Conservation (phyloP, 1,284 basidiomycete genomes). For the Cutaneotrichosporon curvatum region DNA sequence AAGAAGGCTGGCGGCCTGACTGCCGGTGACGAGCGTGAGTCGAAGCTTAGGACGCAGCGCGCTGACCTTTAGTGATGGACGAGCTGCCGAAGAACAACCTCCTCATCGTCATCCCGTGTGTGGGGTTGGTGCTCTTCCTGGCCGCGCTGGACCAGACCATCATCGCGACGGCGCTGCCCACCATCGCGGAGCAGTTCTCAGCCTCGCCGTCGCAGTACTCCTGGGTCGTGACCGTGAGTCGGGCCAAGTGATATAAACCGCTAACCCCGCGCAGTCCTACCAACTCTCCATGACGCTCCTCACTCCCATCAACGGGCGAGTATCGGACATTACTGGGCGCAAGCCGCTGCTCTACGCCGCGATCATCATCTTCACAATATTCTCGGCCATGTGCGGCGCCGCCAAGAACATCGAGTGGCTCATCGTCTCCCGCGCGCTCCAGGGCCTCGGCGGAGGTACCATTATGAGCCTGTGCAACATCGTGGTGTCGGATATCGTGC, state of each 20-base stretch:
- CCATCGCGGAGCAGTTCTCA: slow-evolving; percentile 25
- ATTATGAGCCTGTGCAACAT: slow-evolving; percentile 26
- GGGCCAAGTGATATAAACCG: no score
- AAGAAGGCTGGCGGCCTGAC: slow-evolving; percentile 13
- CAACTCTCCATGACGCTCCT: slow-evolving; percentile 31
- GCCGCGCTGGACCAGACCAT: slow-evolving; percentile 40
- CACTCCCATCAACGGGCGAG: slow-evolving; percentile 36
- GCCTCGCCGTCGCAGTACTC: slow-evolving; percentile 30
- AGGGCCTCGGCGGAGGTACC: slow-evolving; percentile 38
- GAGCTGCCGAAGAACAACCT: slow-evolving; percentile 31
- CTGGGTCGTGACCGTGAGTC: slow-evolving; percentile 31
- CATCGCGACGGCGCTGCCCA: slow-evolving; percentile 33
- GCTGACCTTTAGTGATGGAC: slow-evolving; percentile 26
- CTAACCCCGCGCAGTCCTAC: slow-evolving; percentile 23
- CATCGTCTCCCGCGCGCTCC: slow-evolving; percentile 34
- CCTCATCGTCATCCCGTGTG: slow-evolving; percentile 25
- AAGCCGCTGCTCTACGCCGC: slow-evolving; percentile 40
- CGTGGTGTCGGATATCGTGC: slow-evolving; percentile 35
- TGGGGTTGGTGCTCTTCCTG: slow-evolving; percentile 33
- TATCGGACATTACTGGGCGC: slow-evolving; percentile 38
- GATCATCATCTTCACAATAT: slow-evolving; percentile 34
- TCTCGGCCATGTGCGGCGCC: slow-evolving; percentile 37
- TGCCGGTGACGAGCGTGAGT: slow-evolving; percentile 16
- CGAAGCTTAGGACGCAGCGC: no score
- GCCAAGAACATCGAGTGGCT: slow-evolving; percentile 38